Evolutionary conservation across 2,329 filamentous ascomycete genomes (phyloP), one percentile per base, ranked within the genome.

Genomic region (Alternaria alternata): DNA sequence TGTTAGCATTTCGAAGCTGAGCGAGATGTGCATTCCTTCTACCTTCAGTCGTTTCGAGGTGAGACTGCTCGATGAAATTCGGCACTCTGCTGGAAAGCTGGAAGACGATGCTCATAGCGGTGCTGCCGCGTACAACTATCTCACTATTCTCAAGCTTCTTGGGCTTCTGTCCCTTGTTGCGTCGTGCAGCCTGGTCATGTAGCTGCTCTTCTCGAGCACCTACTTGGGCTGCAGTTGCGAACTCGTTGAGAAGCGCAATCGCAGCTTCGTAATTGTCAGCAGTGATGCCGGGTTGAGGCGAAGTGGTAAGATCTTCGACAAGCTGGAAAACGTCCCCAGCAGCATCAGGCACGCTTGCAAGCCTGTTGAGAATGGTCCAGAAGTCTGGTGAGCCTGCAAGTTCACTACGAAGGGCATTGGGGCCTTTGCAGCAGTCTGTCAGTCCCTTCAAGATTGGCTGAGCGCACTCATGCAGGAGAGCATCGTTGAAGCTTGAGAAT

Each of bases 381-480:
- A 99, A 98, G 74, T 99, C 95, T 0, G 95, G 95, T 18, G 94
- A 98, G 14, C 92, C 94, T 80, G 96, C 96, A 68, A 98, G 91
- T 80, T 98, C 94, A 68, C 92, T 97, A 58, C 92, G 89, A 28
- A 99, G 82, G 12, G 91, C 88, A 26, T 89, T 89, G 0, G 92
- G 88, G 61, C 91, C 88, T 52, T 90, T 88, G 66, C 97, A 91
- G 71, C 94, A 97, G 44, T 89, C 84, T 44, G 89, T 87, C 26
- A 99, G 82, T 0, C 94, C 94, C 69, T 91, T 89, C 18, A 97
- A 83, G 1, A 96, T 87, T 5, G 92, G 86, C 32, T 88, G 83
- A 0, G 93, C 90, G 16, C 92, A 90, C 75, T 91, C 91, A 54
- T 90, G 88, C 20, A 98, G 83, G 0, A 90, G 83, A 32, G 92